Percentiles rank a stretch among this genome's conserved stretches.
Conservation (phyloP, 345 rosid species). For the Moringa oleifera region DNA sequence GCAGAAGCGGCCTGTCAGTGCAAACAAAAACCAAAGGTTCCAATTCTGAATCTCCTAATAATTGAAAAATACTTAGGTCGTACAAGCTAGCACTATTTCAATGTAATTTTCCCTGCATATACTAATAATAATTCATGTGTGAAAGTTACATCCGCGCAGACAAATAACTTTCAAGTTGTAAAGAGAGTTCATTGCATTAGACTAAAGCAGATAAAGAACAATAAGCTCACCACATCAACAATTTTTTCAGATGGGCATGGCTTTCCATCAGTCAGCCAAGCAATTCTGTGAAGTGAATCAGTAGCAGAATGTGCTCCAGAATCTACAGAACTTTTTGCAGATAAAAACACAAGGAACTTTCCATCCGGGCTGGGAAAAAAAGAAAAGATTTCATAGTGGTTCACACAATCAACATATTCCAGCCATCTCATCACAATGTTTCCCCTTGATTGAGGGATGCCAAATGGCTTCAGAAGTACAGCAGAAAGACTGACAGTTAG, state of each 20-base stretch:
- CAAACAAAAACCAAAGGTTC: neutral
- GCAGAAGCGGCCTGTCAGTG: too few relatives aligned
- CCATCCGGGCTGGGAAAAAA: constrained; percentile 71
- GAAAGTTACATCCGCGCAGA: neutral
- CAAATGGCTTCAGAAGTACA: neutral
- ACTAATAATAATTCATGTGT: too few relatives aligned
- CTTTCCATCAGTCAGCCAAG: constrained; percentile 61
- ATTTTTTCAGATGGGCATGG: constrained; percentile 34
- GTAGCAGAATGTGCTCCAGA: constrained; percentile 73
- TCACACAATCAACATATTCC: neutral
- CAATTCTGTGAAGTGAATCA: constrained; percentile 70
- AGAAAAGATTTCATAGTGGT: constrained; percentile 3
- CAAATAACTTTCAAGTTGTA: neutral
- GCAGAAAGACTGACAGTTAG: neutral
- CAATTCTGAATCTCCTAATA: neutral
- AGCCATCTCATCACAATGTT: neutral
- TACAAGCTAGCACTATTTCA: neutral
- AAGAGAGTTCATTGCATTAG: neutral
- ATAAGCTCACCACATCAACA: constrained; percentile 63
- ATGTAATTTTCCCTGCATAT: neutral
- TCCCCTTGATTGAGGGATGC: constrained; percentile 3
- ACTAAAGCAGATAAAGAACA: neutral
- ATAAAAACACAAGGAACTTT: constrained; percentile 63
- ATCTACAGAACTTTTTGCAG: constrained; percentile 70
- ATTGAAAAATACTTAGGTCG: neutral